Evolutionary conservation across 2,329 filamentous ascomycete species (phyloP), one percentile per base, ranked within the genome.

Genomic region (Phyllosticta capitalensis): DNA sequence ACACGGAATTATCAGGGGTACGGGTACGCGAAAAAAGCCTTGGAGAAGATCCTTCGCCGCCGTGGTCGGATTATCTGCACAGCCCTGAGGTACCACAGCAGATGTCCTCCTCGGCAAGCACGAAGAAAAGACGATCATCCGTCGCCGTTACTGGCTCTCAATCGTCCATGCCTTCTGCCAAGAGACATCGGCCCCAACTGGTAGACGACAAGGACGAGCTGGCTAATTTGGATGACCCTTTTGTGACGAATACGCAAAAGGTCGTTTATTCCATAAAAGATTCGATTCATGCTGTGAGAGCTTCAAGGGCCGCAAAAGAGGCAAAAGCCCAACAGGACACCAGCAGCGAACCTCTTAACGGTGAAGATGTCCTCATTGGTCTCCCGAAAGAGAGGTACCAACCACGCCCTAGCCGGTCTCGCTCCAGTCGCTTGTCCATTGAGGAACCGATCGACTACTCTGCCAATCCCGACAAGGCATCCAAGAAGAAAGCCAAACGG

Each of bases 351-450:
- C 38, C 9, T 9, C 54, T 54, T 5, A 61, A 62, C 9, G 67
- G 66, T 24, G 64, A 65, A 51, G 69, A 72, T 55, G 33, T 59
- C 5, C 61, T 55, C 5, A 65, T 69, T 14, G 67, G 63, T 9
- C 51, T 71, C 7, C 67, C 65, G n/a, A 63, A 64, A 63, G 70
- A 74, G 61, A 64, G 67, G 56, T 73, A 73, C 56, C 69, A 70
- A 38, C 70, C 71, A 30, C 68, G 69, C 9, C 71, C 71, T 10
- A 72, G 67, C 58, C 70, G 71, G 12, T 72, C 71, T 22, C 66
- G 71, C 45, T 74, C 71, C n/a, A 60, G 65, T 9, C 69, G 64
- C 22, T 26, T 65, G 21, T 58, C 57, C 26, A 49, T 58, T 4
- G 61, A 66, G 45, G 64, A 68, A 20, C 52, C 65, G 2, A 63